Evolutionary conservation across 352 stramenopile genomes (phyloP), one percentile per base, ranked within the genome.

Genomic region (Aphanomyces euteiches): DNA sequence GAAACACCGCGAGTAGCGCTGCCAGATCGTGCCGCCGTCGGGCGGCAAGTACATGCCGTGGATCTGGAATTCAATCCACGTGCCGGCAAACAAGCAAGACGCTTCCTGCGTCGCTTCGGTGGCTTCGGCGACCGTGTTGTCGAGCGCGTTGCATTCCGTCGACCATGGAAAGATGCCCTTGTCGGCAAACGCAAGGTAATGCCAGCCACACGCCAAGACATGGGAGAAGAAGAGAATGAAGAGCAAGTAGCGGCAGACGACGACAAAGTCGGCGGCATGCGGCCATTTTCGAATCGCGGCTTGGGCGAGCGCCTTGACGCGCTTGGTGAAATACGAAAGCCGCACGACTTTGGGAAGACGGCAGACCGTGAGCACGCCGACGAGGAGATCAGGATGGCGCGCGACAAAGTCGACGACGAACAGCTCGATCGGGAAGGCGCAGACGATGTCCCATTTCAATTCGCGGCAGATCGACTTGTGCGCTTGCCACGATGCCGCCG

Each of bases 11-110:
- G 61, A 67, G 59, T 73, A 73, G 17, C 61, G 61, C 39, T 67
- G 39, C 57, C 57, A 73, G 41, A 73, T 73, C 13, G 41, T 47
- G 10, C 57, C 67, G 45, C 67, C 67, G 37, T 68, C 45, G 6
- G 19, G 13, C 17, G 67, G 67, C 7, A 73, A 39, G 50, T 69
- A 73, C 34, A 34, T 7, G 38, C 61, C 67, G 37, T 69, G 15
- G 34, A 73, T 73, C 34, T 73, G 67, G 38, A 39, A 73, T 38
- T 73, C 67, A 40, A 73, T 56, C 67, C 67, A 73, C 5, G 67
- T 73, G n/a, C 67, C 67, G 19, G 53, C 48, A 63, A 70, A 70
- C 8, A 70, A 36, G 40, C 64, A 70, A 0, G 19, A 17, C 4
- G 64, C 64, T 15, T 61, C 8, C 7, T 5, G n/a, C 40, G 64